Percentiles rank a stretch among this genome's conserved stretches.
phyloP scores from a whole-genome alignment of 176 grass and related monocot genomes.

The Bothriochloa decipiens region DNA sequence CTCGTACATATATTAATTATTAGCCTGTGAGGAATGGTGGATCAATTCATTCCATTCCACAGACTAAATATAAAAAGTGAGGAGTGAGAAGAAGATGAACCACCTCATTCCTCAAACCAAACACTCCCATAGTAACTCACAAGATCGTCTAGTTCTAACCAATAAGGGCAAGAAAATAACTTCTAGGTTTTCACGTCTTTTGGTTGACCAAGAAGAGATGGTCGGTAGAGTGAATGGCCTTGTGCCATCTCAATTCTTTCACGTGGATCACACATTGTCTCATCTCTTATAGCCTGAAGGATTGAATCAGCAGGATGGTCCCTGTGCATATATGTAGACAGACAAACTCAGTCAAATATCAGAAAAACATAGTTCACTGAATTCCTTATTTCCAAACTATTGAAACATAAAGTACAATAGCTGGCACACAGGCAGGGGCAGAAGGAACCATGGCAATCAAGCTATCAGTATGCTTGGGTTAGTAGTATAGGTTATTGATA shows the following conservation, averaged over 20 bases:
- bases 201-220: constrained; percentile 81
- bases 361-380: background rate
- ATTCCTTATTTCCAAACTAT: background rate
- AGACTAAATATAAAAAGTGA: too few relatives aligned
- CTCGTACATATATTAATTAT: too few relatives aligned
- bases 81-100: too few relatives aligned
- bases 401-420: constrained; percentile 5
- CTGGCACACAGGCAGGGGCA: background rate
- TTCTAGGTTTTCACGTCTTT: constrained; percentile 46
- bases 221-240: constrained; percentile 78
- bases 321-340: constrained; percentile 51
- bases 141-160: constrained; percentile 3
- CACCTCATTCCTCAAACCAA: too few relatives aligned
- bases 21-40: too few relatives aligned
- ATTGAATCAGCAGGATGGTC: constrained; percentile 76
- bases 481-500: background rate
- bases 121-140: too few relatives aligned
- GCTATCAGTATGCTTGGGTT: background rate
- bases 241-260: constrained; percentile 94
- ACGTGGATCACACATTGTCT: constrained; percentile 95
- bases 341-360: constrained; percentile 21
- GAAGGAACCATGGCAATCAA: constrained; percentile 8
- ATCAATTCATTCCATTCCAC: too few relatives aligned
- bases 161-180: background rate
- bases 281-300: constrained; percentile 94